These are phyloP conservation scores for Collybiopsis luxurians DNA, from an alignment of 768 basidiomycete species.

Conservation along the genomic window DNA sequence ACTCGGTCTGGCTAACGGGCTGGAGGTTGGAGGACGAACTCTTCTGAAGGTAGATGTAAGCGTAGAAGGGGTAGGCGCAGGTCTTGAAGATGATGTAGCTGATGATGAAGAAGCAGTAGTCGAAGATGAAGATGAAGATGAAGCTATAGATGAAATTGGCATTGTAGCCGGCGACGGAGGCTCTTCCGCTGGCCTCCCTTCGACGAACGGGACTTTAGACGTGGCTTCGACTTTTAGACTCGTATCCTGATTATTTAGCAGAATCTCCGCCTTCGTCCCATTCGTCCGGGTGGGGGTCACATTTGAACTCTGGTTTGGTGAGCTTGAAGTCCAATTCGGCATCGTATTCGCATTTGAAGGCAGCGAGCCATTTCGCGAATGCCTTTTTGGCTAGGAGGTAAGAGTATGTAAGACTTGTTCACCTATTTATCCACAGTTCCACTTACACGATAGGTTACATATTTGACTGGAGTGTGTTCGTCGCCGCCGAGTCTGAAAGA, in stretches of 20 bases:
- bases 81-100: background rate
- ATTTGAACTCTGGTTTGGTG: background rate
- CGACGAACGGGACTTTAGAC: background rate
- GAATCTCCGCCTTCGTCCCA: too few species aligned
- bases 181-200: background rate
- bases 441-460: too few species aligned
- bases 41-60: conserved; percentile 1
- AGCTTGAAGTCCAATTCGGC: background rate
- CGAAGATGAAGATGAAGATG: background rate
- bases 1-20: background rate
- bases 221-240: too few species aligned
- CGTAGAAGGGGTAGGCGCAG: background rate
- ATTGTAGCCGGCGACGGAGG: background rate
- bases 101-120: background rate
- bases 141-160: background rate
- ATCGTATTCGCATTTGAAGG: background rate
- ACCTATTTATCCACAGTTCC: too few species aligned
- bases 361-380: background rate
- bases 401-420: too few species aligned
- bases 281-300: background rate
- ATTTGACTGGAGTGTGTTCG: too few species aligned
- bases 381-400: background rate
- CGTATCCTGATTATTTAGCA: too few species aligned
- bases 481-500: too few species aligned
- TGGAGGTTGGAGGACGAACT: conserved; percentile 1